Base-by-base conservation (phyloP, 1,284 basidiomycete genomes). In the Chalciporus sp. region DNA sequence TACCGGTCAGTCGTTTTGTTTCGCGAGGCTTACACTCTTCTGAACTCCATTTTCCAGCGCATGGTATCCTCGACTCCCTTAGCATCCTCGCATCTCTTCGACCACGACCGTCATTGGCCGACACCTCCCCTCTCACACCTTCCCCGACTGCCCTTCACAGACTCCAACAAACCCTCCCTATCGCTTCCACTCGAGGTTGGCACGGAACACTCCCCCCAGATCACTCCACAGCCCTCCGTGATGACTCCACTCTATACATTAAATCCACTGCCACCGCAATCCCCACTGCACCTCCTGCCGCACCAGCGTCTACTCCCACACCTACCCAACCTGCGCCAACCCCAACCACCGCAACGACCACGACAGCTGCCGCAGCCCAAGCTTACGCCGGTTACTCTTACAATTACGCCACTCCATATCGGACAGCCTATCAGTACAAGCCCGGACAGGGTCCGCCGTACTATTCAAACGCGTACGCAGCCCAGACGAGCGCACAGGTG, bases 51-150 rank as follows among this genome's bases (percentile, higher is more conserved):
- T 61, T 48, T 54, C 41, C 63, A 91, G 90, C 90, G n/a, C 82
- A 87, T 67, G 76, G 81, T 43, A 89, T 92, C 49, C 63, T 85
- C 51, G 78, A 88, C 52, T 88, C 90, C 16, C 73, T 92, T 51
- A 75, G 78, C 5, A 58, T 88, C n/a, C 75, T 92, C 39, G 72
- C 84, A 1, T 87, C 87, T 7, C 73, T 92, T 42, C 80, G 89
- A 52, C 90, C 90, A 31, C 81, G 86, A 51, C 74, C 78, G 37
- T 76, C 81, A 29, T 55, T 49, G 33, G 65, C 61, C 57, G 70
- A 74, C 41, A 60, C 68, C 14, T 63, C 75, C 2, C 75, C 83
- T 6, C 71, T 92, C 33, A 63, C 84, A 2, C 89, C 90, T 8
- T 76, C 87, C 0, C 67, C 84, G 5, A 73, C 82, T 26, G 71